phyloP scores from a whole-genome alignment of 2,329 filamentous ascomycete species.

The Metarhizium sp. region DNA sequence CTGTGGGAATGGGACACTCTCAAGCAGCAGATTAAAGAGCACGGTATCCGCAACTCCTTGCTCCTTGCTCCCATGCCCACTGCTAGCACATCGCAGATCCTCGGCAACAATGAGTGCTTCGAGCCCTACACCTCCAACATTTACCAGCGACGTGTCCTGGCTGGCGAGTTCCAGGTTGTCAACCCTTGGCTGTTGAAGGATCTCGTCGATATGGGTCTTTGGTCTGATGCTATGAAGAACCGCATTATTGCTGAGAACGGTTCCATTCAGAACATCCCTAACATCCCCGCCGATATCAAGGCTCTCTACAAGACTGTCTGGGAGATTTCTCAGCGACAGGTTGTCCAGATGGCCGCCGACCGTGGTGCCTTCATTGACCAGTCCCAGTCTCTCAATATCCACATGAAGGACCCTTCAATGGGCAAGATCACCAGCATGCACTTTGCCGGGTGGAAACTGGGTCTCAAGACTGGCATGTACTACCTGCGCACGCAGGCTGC shows the following conservation, averaged over 20 bases:
- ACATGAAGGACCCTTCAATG: constrained; percentile 99
- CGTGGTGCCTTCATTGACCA: constrained; percentile 98
- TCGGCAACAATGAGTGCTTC: constrained; percentile 99
- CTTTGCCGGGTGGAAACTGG: constrained; percentile 97
- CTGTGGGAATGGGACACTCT: constrained; percentile 93
- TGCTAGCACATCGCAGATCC: constrained; percentile 91
- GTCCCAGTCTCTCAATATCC: constrained; percentile 97
- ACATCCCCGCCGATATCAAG: constrained; percentile 94
- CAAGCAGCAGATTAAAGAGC: constrained; percentile 83
- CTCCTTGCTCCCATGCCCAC: constrained; percentile 97
- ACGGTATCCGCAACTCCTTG: constrained; percentile 91
- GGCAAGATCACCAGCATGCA: constrained; percentile 99
- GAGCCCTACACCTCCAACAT: constrained; percentile 99
- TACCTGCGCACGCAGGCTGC: constrained; percentile 97
- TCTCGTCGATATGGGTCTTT: constrained; percentile 92
- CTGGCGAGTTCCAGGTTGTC: constrained; percentile 98
- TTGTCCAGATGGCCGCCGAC: constrained; percentile 96
- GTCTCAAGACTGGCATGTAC: constrained; percentile 99
- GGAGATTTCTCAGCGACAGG: constrained; percentile 94
- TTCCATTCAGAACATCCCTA: constrained; percentile 93
- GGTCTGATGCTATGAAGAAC: constrained; percentile 99
- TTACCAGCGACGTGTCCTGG: constrained; percentile 94
- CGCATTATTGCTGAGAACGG: constrained; percentile 96
- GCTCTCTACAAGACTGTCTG: constrained; percentile 98
- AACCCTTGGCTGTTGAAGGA: constrained; percentile 99